Percentiles rank a stretch among this genome's conserved stretches.
Conservation (phyloP, 1,284 basidiomycete genomes). For the Wallemia ichthyophaga region DNA sequence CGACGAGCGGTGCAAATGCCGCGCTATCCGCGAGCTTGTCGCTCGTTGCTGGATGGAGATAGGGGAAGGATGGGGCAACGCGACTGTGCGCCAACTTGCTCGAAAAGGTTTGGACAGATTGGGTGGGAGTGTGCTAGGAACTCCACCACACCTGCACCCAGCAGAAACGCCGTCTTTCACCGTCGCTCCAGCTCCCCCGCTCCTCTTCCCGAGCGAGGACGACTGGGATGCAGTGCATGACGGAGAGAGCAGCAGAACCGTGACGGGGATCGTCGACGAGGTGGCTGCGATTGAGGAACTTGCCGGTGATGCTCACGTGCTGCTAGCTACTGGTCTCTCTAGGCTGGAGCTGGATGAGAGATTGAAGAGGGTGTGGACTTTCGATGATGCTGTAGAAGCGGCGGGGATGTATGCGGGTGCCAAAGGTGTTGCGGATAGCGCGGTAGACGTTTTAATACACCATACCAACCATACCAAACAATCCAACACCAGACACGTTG, state of each 20-base stretch:
- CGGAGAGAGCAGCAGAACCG: neutral
- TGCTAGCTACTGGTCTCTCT: neutral
- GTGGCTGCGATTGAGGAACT: neutral
- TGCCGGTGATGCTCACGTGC: neutral
- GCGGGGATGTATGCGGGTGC: neutral
- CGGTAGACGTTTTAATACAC: no score
- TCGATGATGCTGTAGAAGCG: neutral
- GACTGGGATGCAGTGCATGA: neutral
- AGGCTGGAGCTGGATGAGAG: no score
- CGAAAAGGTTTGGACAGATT: neutral
- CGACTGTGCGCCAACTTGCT: neutral
- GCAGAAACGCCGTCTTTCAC: no score
- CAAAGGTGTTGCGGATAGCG: no score
- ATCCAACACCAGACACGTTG: neutral
- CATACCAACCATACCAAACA: neutral
- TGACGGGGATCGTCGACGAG: neutral
- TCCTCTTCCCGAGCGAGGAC: neutral
- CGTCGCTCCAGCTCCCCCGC: no score
- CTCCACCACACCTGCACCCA: no score
- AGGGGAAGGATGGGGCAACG: neutral
- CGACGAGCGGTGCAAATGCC: neutral
- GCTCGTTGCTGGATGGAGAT: neutral
- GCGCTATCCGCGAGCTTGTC: neutral
- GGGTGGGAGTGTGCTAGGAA: neutral
- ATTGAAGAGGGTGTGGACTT: neutral